Evolutionary conservation across 2,329 filamentous ascomycete species (phyloP), one percentile per base, ranked within the genome.

Genomic region (Hypomyces rosellus): DNA sequence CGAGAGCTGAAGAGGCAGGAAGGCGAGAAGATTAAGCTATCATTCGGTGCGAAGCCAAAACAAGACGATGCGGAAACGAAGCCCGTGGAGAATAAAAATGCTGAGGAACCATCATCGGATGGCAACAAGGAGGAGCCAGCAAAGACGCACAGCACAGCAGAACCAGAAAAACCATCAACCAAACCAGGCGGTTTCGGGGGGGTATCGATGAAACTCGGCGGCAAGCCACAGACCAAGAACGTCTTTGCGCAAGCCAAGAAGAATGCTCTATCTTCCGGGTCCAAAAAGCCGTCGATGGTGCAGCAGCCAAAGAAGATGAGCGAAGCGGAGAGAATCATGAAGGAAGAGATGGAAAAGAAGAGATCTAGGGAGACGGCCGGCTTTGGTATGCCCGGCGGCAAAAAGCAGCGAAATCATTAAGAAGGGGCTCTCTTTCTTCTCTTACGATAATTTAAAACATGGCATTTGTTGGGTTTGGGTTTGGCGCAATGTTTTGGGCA

Each of bases 281-380:
- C 76, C 3, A 89, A 89, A 67, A 89, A 88, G 64, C 55, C 66
- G 1, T 60, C 71, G 33, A 76, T 74, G 11, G 69, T 80, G 3
- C 81, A 82, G 54, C 78, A 78, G 49, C 84, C 82, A 2, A 89
- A 88, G 74, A 93, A 88, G 61, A 92, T 95, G 80, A 92, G 87
- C 61, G 89, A 95, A 63, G 86, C 85, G 3, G 89, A 92, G 69
- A 79, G 86, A 48, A 95, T 93, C 61, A 96, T 95, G 90, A 88
- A 86, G 67, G 85, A 88, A 59, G 87, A 91, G 63, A 77, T 89
- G 68, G 86, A 89, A 59, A 75, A 78, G 56, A 90, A 89, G 64
- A 75, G 84, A 49, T 68, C 74, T 34, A 72, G 80, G 44, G 77
- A 74, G 9, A 63, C 63, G 4, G 66, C 66, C 1, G 75, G 75